Evolutionary conservation across 1,139 yeast species (phyloP), one percentile per base, ranked within the genome.

Genomic region (Blastobotrys apis): DNA sequence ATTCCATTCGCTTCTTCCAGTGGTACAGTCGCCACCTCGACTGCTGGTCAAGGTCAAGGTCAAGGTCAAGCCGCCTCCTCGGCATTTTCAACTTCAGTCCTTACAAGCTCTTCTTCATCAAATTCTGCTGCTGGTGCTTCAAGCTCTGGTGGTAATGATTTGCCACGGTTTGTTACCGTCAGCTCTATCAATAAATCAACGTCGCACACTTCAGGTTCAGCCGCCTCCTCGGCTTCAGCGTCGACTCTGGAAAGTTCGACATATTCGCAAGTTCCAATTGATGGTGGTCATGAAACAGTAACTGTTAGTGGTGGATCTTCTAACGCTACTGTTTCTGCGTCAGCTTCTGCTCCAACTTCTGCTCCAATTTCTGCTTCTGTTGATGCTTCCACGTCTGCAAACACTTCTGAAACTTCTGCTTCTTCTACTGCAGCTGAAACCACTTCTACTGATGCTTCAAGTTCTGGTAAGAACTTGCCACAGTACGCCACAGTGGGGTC

Each of bases 191-290:
- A 23, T 6, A 23, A 23, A 6, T 6, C 26, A 6, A 10, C 10
- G 10, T 6, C 9, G 9, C 6, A 10, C 10, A 23, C 26, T 23
- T 23, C 26, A 10, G 26, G 10, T 23, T 10, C 26, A 23, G 26
- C 26, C 10, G 9, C 26, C 6, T 6, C 6, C 10, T 10, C 26
- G 10, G 26, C 26, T 10, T 12, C 32, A 12, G n/a, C n/a, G n/a
- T 12, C 16, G n/a, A n/a, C n/a, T n/a, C n/a, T n/a, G n/a, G n/a
- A n/a, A n/a, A n/a, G n/a, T n/a, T 29, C 32, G 19, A 17, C 27
- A 9, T 34, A 34, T 21, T 5, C 19, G 8, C 15, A 22, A 12
- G 39, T 35, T 6, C 39, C 39, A 23, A 35, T 35, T 12, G 39
- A 35, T 23, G 39, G 39, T 35, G 21, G 23, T 10, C 26, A 20